Conservation (phyloP, 106 monocot genomes). For the Dendrobium huoshanense region DNA sequence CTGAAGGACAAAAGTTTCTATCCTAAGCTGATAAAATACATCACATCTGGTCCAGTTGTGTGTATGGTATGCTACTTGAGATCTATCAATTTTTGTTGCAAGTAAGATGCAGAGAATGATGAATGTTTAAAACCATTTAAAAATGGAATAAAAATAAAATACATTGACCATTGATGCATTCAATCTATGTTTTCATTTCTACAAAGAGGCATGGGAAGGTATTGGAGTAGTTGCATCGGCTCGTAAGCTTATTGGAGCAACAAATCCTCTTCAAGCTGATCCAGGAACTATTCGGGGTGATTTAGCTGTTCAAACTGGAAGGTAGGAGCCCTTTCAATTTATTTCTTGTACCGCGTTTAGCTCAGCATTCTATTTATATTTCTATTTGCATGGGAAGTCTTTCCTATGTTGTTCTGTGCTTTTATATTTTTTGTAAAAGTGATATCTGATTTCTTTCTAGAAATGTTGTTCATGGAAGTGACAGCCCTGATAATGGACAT, state of each 20-base stretch:
- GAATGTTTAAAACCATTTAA: neutral
- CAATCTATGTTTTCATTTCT: neutral
- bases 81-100: neutral
- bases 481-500: conserved; percentile 89
- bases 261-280: conserved; percentile 97
- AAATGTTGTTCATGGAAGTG: conserved; percentile 99
- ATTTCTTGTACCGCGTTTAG: neutral
- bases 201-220: conserved; percentile 91
- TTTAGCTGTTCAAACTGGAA: conserved; percentile 91
- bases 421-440: neutral
- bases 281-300: conserved; percentile 97
- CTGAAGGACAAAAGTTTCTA: conserved; percentile 81
- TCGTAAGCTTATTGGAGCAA: conserved; percentile 93
- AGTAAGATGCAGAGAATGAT: neutral
- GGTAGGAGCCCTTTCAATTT: conserved; percentile 28
- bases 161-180: conserved; percentile 6
- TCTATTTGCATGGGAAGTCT: neutral
- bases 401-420: neutral
- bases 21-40: conserved; percentile 84
- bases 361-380: neutral
- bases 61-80: conserved; percentile 67
- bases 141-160: neutral
- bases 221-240: conserved; percentile 92
- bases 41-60: conserved; percentile 97
- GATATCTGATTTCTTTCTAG: conserved; percentile 26